Conservation (phyloP, 1,139 yeast species). For the Eremothecium cymbalariae region DNA sequence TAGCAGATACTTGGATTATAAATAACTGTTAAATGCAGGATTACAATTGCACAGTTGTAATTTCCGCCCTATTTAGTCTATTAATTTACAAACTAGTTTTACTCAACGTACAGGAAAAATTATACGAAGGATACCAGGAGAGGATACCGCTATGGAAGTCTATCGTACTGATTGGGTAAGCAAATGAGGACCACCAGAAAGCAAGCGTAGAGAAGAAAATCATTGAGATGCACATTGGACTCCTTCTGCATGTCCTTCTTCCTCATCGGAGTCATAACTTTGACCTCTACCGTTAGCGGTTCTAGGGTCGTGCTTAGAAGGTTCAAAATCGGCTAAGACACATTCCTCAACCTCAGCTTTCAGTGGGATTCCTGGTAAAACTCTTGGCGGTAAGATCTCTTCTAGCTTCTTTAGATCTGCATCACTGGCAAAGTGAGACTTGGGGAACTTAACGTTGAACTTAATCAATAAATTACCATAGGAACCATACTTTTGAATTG, state of each 20-base stretch:
- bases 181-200: background rate
- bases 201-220: constrained; percentile 1
- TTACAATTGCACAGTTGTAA: no score
- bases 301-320: constrained; percentile 46
- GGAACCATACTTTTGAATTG: constrained; percentile 68
- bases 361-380: constrained; percentile 46
- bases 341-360: constrained; percentile 76
- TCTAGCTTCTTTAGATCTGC: constrained; percentile 61
- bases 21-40: no score
- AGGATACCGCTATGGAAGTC: constrained; percentile 2
- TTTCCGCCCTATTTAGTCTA: no score
- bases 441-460: constrained; percentile 68
- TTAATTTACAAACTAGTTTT: constrained; percentile 6
- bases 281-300: constrained; percentile 40
- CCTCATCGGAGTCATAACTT: constrained; percentile 52
- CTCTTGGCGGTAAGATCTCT: constrained; percentile 59
- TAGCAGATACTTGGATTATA: no score
- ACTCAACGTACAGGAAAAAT: constrained; percentile 6
- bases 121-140: constrained; percentile 4
- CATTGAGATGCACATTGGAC: constrained; percentile 84
- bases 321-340: constrained; percentile 56
- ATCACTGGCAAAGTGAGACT: constrained; percentile 52
- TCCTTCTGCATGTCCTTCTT: constrained; percentile 61
- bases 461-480: constrained; percentile 65
- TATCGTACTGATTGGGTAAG: constrained; percentile 1